Base-by-base conservation (phyloP, 2,329 filamentous ascomycete species). In the Huntiella moniliformis region DNA sequence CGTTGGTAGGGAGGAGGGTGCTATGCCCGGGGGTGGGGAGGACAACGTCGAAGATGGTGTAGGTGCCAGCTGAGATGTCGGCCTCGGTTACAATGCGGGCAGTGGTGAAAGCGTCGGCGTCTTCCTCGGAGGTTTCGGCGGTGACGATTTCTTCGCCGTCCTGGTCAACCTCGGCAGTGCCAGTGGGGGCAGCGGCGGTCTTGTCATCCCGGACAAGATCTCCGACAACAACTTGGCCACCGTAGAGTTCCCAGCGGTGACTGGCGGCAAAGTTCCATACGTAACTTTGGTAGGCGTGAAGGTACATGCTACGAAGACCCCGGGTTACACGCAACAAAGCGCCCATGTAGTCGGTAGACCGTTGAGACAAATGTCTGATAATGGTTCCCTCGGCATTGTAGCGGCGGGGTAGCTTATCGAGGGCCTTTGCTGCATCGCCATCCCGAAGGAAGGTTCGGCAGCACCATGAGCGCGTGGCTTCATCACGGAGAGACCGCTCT, bases 241-340 rank as follows among this genome's bases (percentile, higher is more conserved):
- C 86, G 57, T 81, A 80, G 2, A 74, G 64, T 37, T 77, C 73
- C 80, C 85, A 93, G 40, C 91, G 80, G 54, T 80, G 76, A 52
- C 82, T 85, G 1, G 77, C 83, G 10, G 77, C 82, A 53, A 77
- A 74, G 63, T 98, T 98, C 88, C 88, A 98, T 6, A 98, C 78
- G 34, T 86, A 73, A 4, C 83, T 93, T 60, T 98, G 91, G 62
- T 95, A 96, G 4, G 91, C 88, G 60, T 98, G 91, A 12, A 94
- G 79, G 58, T 96, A 98, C 82, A 98, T 95, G 49, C 85, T 74
- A 38, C 86, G 75, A 54, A 96, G 67, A 42, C 82, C 84, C 13
- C 87, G 73, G 17, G 81, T 82, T 51, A 98, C 87, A 45, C 73
- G 71, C 56, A 80, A 73, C 44, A 98, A 62, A 1, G 91, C 85